Evolutionary conservation across 192 early-diverging fungal species (phyloP).

Genomic region (Powellomyces hirtus): DNA sequence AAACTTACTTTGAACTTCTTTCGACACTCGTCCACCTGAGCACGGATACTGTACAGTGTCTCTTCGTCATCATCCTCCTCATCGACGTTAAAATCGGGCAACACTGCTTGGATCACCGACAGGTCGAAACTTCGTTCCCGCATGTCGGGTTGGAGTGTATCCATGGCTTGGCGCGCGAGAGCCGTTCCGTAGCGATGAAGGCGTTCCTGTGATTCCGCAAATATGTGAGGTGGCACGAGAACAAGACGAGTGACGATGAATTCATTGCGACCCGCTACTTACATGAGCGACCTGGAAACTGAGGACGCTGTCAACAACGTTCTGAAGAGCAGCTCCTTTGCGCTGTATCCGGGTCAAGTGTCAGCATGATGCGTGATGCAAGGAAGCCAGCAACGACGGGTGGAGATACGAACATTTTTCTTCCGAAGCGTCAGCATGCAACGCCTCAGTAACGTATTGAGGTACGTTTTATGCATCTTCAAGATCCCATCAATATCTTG

Average conservation of each 20-base stretch:
- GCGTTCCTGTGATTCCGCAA: slow-evolving; percentile 49
- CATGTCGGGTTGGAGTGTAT: not conserved
- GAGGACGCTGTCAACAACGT: slow-evolving; percentile 65
- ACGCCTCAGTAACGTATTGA: slow-evolving; percentile 60
- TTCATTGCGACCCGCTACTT: slow-evolving; percentile 15
- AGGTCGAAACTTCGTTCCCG: slow-evolving; percentile 23
- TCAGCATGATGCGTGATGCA: not conserved
- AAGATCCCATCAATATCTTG: slow-evolving; percentile 81
- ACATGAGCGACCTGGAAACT: slow-evolving; percentile 50
- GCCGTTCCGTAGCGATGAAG: slow-evolving; percentile 24
- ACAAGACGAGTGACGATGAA: not conserved
- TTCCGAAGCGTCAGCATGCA: not conserved
- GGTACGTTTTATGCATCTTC: slow-evolving; percentile 73
- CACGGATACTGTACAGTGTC: slow-evolving; percentile 21
- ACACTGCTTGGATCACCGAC: not conserved
- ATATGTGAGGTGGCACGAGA: slow-evolving; percentile 12
- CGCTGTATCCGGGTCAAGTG: not conserved
- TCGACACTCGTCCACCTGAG: slow-evolving; percentile 5
- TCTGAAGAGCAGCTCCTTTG: slow-evolving; percentile 41
- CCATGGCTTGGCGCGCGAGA: slow-evolving; percentile 17
- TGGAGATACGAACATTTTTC: not conserved
- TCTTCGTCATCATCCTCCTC: slow-evolving; percentile 25
- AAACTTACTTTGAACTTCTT: not conserved
- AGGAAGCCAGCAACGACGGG: not conserved
- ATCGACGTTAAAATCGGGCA: not conserved